phyloP scores from a whole-genome alignment of 2,329 filamentous ascomycete species.

The Paradendryphiella salina region DNA sequence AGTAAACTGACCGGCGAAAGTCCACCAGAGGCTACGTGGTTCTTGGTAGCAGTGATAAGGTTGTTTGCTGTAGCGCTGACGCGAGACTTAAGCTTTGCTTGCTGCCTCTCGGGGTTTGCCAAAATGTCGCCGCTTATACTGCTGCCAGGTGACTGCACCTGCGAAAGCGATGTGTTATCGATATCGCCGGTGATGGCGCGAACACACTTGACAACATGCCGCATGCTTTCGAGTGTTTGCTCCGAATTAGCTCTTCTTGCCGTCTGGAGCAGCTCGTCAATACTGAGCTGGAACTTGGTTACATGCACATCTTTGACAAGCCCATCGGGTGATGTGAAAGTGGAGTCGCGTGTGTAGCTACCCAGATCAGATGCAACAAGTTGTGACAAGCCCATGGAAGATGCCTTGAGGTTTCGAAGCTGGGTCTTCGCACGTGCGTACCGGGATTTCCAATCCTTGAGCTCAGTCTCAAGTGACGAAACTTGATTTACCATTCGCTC shows the following conservation, averaged over 20 bases:
- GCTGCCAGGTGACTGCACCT: slow-evolving; percentile 43
- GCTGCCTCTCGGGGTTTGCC: slow-evolving; percentile 53
- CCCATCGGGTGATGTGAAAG: slow-evolving; percentile 71
- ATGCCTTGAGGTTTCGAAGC: slow-evolving; percentile 76
- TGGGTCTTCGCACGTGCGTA: slow-evolving; percentile 90
- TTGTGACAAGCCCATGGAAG: slow-evolving; percentile 73
- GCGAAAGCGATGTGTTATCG: slow-evolving; percentile 55
- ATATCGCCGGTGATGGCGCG: slow-evolving; percentile 84
- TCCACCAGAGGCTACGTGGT: slow-evolving; percentile 79
- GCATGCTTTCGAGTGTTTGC: slow-evolving; percentile 81
- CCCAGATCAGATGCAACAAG: slow-evolving; percentile 64
- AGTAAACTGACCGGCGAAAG: slow-evolving; percentile 90
- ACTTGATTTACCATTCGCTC: slow-evolving; percentile 76
- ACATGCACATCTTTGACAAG: slow-evolving; percentile 89
- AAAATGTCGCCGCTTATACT: slow-evolving; percentile 42
- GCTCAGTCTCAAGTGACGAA: slow-evolving; percentile 75
- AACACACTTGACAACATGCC: slow-evolving; percentile 78
- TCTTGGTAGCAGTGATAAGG: slow-evolving; percentile 91
- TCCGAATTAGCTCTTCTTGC: slow-evolving; percentile 75
- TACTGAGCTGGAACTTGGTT: slow-evolving; percentile 90
- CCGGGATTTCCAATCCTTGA: slow-evolving; percentile 86
- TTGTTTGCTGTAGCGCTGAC: slow-evolving; percentile 95
- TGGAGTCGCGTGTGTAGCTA: slow-evolving; percentile 66
- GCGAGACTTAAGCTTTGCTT: slow-evolving; percentile 72
- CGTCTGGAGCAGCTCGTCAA: slow-evolving; percentile 83